These are phyloP conservation scores for Aspergillus nanangensis DNA, from an alignment of 495 filamentous ascomycete genomes.

Conservation along the genomic window DNA sequence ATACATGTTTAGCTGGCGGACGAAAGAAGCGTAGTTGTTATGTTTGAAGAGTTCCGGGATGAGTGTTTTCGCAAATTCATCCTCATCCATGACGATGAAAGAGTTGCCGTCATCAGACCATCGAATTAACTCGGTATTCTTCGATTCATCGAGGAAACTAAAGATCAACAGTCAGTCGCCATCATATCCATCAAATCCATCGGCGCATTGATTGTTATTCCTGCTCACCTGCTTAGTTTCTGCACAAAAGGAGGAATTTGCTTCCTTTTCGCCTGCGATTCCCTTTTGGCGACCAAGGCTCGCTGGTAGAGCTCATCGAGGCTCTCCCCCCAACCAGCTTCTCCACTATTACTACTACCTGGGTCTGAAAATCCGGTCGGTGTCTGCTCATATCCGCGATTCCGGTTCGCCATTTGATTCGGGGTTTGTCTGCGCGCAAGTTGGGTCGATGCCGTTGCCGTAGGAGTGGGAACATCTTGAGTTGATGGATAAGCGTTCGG, in stretches of 20 bases:
- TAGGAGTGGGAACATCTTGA: conserved; percentile 39
- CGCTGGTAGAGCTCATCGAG: conserved; percentile 72
- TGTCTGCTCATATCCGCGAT: conserved; percentile 40
- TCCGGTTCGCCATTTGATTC: conserved; percentile 56
- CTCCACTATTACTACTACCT: conserved; percentile 22
- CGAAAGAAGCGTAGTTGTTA: conserved; percentile 98
- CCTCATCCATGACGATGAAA: conserved; percentile 95
- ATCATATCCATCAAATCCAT: neutral
- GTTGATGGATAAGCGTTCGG: conserved; percentile 27
- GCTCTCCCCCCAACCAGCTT: conserved; percentile 57
- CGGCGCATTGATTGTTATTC: neutral
- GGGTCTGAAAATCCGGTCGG: conserved; percentile 48
- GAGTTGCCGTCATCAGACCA: conserved; percentile 97
- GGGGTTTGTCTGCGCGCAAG: conserved; percentile 57
- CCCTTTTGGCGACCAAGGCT: conserved; percentile 72
- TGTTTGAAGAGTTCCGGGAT: conserved; percentile 99
- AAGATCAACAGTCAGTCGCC: conserved; percentile 16
- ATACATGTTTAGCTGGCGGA: conserved; percentile 98
- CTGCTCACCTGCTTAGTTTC: conserved; percentile 87
- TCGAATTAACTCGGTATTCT: conserved; percentile 90
- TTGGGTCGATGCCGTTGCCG: conserved; percentile 54
- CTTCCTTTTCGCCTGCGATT: conserved; percentile 81
- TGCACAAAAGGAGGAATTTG: conserved; percentile 98
- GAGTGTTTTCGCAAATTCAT: conserved; percentile 95
- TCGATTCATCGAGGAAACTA: conserved; percentile 88